Conservation (phyloP, 306 rosid species). For the Luffa aegyptiaca region DNA sequence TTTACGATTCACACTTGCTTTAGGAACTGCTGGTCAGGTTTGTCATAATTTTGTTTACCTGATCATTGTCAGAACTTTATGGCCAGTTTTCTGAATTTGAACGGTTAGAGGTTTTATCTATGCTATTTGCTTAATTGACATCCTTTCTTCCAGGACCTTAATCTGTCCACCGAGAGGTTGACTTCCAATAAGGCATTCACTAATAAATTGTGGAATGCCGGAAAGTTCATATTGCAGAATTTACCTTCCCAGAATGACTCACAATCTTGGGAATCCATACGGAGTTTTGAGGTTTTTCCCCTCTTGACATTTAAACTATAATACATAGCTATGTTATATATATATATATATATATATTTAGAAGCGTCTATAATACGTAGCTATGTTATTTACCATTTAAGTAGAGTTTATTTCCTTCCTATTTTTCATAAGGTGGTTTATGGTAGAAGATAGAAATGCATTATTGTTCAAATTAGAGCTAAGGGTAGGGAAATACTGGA, state of each 20-base stretch:
- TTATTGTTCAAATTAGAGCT: background rate
- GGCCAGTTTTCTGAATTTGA: background rate
- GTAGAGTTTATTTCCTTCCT: background rate
- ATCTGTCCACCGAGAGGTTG: slow-evolving; percentile 78
- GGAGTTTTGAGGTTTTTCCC: slow-evolving; percentile 39
- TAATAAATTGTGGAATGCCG: slow-evolving; percentile 96
- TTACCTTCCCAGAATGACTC: slow-evolving; percentile 55
- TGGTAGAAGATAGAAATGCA: background rate
- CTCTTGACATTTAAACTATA: background rate
- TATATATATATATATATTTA: too few relatives aligned
- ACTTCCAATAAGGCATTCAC: slow-evolving; percentile 91
- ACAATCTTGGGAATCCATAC: slow-evolving; percentile 52
- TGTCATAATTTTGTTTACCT: slow-evolving; percentile 9
- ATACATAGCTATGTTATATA: background rate
- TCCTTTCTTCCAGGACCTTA: slow-evolving; percentile 63
- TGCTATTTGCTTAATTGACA: background rate
- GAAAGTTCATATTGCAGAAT: slow-evolving; percentile 80
- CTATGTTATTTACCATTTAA: background rate
- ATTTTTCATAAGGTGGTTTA: background rate
- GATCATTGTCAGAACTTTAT: background rate
- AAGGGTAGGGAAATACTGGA: background rate
- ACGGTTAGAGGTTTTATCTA: background rate
- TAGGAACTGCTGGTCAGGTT: slow-evolving; percentile 99
- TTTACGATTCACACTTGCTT: slow-evolving; percentile 78
- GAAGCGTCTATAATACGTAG: background rate